These are phyloP conservation scores for Choanephora cucurbitarum DNA, from an alignment of 371 early-diverging fungal genomes.

Conservation along the genomic window DNA sequence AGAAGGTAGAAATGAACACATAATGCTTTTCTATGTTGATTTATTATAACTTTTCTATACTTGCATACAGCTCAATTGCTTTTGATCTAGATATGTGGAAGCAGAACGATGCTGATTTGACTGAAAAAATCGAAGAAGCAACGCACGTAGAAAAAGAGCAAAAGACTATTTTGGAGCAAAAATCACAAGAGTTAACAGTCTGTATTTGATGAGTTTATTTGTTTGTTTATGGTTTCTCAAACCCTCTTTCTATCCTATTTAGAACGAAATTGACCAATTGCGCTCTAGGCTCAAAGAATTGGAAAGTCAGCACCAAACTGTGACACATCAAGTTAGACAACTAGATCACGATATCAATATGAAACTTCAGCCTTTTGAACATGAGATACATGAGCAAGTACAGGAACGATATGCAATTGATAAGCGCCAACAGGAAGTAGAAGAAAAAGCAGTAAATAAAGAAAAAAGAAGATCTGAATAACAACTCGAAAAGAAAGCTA, in stretches of 20 bases:
- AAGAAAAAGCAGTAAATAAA: conserved; percentile 1
- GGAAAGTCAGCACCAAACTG: conserved; percentile 2
- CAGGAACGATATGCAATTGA: conserved; percentile 3
- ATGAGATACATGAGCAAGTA: not conserved
- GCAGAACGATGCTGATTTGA: conserved; percentile 12
- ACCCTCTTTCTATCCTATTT: not conserved
- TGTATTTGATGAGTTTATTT: not conserved
- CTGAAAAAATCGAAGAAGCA: conserved; percentile 15
- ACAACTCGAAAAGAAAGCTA: too few species aligned
- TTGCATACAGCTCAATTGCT: conserved; percentile 1
- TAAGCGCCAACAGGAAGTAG: conserved; percentile 2
- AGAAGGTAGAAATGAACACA: not conserved
- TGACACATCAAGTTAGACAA: not conserved
- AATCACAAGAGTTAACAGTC: not conserved
- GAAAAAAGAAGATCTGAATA: too few species aligned
- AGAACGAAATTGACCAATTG: conserved; percentile 9
- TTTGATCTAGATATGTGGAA: conserved; percentile 20
- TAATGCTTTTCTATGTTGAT: too few species aligned
- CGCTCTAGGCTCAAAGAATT: not conserved
- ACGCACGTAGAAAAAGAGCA: conserved; percentile 7
- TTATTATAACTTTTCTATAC: too few species aligned
- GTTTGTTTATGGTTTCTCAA: not conserved
- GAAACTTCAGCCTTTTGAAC: not conserved
- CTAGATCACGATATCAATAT: not conserved
- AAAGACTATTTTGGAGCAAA: not conserved